Conservation (phyloP, 352 stramenopile species). For the Phytophthora melonis region DNA sequence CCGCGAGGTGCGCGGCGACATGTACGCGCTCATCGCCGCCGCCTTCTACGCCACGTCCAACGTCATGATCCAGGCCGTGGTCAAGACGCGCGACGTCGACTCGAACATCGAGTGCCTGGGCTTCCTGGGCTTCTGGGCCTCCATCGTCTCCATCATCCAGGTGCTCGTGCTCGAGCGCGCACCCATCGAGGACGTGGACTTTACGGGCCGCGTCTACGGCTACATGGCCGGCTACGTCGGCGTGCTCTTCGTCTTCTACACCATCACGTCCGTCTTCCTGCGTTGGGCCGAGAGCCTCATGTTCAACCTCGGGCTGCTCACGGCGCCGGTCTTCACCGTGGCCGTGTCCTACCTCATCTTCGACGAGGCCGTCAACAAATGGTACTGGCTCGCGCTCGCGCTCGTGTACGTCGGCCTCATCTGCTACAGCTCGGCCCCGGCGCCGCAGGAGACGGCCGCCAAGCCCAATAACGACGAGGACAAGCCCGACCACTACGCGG, state of each 20-base stretch:
- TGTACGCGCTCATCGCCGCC: slow-evolving; percentile 70
- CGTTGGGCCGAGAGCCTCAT: slow-evolving; percentile 70
- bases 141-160: slow-evolving; percentile 63
- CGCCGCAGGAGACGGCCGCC: slow-evolving; percentile 34
- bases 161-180: slow-evolving; percentile 56
- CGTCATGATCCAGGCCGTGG: slow-evolving; percentile 77
- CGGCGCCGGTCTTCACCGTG: slow-evolving; percentile 66
- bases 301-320: slow-evolving; percentile 77
- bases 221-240: slow-evolving; percentile 69
- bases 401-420: slow-evolving; percentile 68
- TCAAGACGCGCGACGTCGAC: slow-evolving; percentile 64
- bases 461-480: slow-evolving; percentile 13
- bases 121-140: slow-evolving; percentile 63
- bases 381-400: slow-evolving; percentile 68
- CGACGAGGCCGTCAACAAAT: slow-evolving; percentile 62
- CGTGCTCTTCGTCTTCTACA: slow-evolving; percentile 73
- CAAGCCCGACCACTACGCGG: slow-evolving; percentile 28
- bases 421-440: slow-evolving; percentile 54
- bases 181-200: slow-evolving; percentile 56
- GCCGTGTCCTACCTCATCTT: slow-evolving; percentile 68
- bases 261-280: slow-evolving; percentile 64
- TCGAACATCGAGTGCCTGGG: slow-evolving; percentile 68
- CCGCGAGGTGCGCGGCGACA: slow-evolving; percentile 57
- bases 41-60: slow-evolving; percentile 74
- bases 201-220: slow-evolving; percentile 58